Evolutionary conservation across 2,329 filamentous ascomycete genomes (phyloP), one percentile per base, ranked within the genome.

Genomic region (Penicillium olsonii): DNA sequence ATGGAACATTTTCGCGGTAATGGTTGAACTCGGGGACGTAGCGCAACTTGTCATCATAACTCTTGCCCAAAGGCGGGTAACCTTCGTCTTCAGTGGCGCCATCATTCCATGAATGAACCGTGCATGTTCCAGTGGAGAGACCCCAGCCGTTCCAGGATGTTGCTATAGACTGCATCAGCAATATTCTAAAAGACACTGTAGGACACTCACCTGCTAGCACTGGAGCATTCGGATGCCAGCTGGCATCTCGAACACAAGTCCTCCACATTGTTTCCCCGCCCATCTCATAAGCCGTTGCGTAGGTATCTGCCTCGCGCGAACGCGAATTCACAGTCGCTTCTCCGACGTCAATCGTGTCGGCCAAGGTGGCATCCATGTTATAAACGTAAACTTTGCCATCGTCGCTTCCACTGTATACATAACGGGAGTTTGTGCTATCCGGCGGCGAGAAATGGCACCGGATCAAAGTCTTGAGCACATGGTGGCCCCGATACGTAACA

Each of bases 391-490:
- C 88, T 51, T 87, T 88, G 41, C 94, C 94, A 59, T 96, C 90
- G 56, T 90, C 84, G 61, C 89, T 95, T 18, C 94, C 94, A 17
- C 87, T 88, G 72, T 96, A 97, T 18, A 99, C 91, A 66, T 96
- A 97, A 61, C 90, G 82, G 8, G 88, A 91, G 67, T 96, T 88
- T 2, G 90, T 92, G 65, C 89, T 92, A 10, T 81, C 84, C 0
- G 90, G 84, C 0, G 94, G 94, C 26, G 89, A 94, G 72, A 99
- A 99, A 72, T 97, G 92, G 64, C 94, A 97, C 53, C 94, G 81
- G 59, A 97, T 96, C 34, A 97, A 78, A 1, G 94, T 97, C 63
- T 90, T 87, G 53, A 95, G 80, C 11, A 99, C 90, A 54, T 82
- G 83, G 72, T 99, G 94, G 9, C 92, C 92, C 20, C 90, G 84